Base-by-base conservation (phyloP, 768 basidiomycete species). In the Boletus speciosus region DNA sequence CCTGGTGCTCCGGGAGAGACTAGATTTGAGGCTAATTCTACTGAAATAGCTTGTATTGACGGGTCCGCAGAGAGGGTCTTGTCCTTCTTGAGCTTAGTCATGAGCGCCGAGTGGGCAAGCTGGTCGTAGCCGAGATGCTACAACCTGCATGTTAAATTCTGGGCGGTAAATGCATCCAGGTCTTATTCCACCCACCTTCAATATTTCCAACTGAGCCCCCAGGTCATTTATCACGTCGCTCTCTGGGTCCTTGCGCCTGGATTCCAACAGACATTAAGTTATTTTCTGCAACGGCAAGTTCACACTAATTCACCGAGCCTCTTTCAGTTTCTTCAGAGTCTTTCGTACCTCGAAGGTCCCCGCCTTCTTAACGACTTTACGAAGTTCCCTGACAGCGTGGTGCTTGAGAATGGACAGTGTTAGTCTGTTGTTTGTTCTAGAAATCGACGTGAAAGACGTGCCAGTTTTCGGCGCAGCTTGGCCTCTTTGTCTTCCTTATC, bases 321-420 rank as follows among this genome's bases (percentile, higher is more conserved):
- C 78, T 68, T 89, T 93, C 29, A 94, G 72, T 69, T 82, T 85
- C 76, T 93, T 95, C 54, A 93, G 79, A n/a, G 87, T 70, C 66
- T 86, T 88, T 68, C 86, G 89, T 1, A 81, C 82, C 73, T 96
- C 93, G 56, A 90, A 89, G 0, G 80, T 72, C 66, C 84, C 90
- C 10, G 88, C 86, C 63, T 87, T 90, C 74, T 92, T 95, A 29
- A 86, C 81, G 5, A 85, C 81, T 61, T 88, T 88, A 58, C 80
- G 79, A 9, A 89, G 79, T 59, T 88, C 86, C 66, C 81, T 87
- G 47, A 88, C 65, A 54, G 81, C 81, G 66, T 90, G 90, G 61
- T 89, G 84, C 93, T 96, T 67, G 38, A 59, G 48, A 57, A 59
- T 37, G 47, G 47, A 41, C 21, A 48, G 34, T 42, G 39, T 61